Evolutionary conservation across 768 basidiomycete species (phyloP), one percentile per base, ranked within the genome.

Genomic region (Termitomyces bulborhizus): DNA sequence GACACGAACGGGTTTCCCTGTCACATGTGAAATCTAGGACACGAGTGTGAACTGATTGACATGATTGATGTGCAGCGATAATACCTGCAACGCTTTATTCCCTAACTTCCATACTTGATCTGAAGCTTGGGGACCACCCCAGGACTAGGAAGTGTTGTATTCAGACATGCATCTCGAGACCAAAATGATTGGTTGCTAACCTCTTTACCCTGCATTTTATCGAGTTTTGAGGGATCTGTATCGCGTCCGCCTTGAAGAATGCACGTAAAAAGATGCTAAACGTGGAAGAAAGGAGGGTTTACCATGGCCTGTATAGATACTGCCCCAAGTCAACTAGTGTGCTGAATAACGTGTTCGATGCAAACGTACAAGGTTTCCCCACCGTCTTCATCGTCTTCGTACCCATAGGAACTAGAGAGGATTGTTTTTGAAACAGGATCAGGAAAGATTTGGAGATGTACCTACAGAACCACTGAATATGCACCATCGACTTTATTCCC

Each of bases 381-480:
- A 0, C 42, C 0, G 32, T 77, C 76, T 1, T 46, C n/a, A 54
- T 77, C 70, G 59, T 77, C 76, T 44, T 73, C 70, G 41, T 77
- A 77, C 6, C 73, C 73, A 13, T 61, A 67, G 37, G 76, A 73
- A 16, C 66, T 67, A 27, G 4, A 31, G 3, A 40, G 1, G 21
- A 9, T 24, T 3, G 0, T 54, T 6, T 6, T 32, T 24, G n/a
- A 46, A 21, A 36, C 21, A 24, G 3, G 34, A 18, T 26, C 15
- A 24, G 27, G 27, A 12, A 1, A 5, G 6, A 40, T 12, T 15
- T 21, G 12, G 26, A 7, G 2, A 12, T 26, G 29, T 53, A 31
- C 64, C 29, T 21, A 66, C 66, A 77, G 43, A 16, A 76, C 75
- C 21, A 77, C 68, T 13, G 76, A 77, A 51, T 63, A 76, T 7